Conservation (phyloP, 345 rosid species). For the Adansonia digitata region DNA sequence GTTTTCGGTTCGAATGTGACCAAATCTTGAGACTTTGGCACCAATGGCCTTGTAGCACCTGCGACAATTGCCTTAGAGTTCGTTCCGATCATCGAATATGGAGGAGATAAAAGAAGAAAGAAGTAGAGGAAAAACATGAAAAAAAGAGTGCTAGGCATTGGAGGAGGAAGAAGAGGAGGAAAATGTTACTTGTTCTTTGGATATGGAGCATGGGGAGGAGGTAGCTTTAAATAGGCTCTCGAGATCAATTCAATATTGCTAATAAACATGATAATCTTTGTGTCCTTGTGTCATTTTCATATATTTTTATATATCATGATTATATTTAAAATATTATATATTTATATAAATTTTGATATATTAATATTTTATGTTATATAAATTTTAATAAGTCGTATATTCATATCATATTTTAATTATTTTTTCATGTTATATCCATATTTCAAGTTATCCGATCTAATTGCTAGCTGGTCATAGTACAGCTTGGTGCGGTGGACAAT, state of each 20-base stretch:
- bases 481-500: slow-evolving; percentile 4
- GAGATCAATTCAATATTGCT: slow-evolving; percentile 6
- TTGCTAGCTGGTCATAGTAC: background rate
- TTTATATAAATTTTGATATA: no score
- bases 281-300: no score
- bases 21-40: background rate
- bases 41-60: slow-evolving; percentile 30
- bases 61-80: background rate
- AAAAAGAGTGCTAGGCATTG: slow-evolving; percentile 25
- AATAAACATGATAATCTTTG: no score
- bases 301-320: no score
- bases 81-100: background rate
- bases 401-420: no score
- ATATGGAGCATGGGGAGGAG: background rate
- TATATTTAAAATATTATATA: no score
- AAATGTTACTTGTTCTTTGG: background rate
- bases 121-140: slow-evolving; percentile 17
- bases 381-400: no score
- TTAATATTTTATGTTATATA: no score
- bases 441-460: no score
- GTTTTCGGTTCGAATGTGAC: slow-evolving; percentile 2
- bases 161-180: background rate
- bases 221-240: slow-evolving; percentile 35
- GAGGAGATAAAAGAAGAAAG: slow-evolving; percentile 25
- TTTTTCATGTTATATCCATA: no score